Evolutionary conservation across 2,329 filamentous ascomycete genomes (phyloP).

Genomic region (Calonectria honghensis): DNA sequence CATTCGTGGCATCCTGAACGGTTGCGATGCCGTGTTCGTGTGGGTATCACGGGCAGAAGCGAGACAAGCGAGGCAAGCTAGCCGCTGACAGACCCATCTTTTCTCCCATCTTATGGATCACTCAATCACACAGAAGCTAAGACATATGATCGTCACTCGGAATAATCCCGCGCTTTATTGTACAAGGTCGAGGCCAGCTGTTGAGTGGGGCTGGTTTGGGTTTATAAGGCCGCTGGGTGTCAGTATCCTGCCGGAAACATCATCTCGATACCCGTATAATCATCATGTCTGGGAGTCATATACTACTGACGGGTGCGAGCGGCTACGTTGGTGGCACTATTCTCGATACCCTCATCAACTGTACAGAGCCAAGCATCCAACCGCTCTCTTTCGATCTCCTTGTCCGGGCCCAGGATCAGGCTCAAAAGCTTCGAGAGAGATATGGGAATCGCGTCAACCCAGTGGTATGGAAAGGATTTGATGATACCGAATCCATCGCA

Average conservation of each 20-base stretch:
- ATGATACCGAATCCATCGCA: slow-evolving; percentile 21
- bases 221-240: background rate
- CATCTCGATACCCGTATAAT: background rate
- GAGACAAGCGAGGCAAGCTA: background rate
- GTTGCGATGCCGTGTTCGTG: background rate
- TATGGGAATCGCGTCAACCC: slow-evolving; percentile 35
- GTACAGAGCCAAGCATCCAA: slow-evolving; percentile 1
- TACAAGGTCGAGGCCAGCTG: background rate
- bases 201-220: background rate
- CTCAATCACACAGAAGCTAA: background rate
- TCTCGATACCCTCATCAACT: slow-evolving; percentile 25
- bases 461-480: slow-evolving; percentile 28
- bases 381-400: slow-evolving; percentile 26
- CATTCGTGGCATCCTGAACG: background rate
- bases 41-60: background rate
- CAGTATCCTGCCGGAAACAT: background rate
- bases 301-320: slow-evolving; percentile 32
- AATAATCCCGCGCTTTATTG: background rate
- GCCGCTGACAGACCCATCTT: background rate
- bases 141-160: background rate
- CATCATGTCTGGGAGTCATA: slow-evolving; percentile 11
- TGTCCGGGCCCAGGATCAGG: slow-evolving; percentile 3
- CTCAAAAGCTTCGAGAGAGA: slow-evolving; percentile 7
- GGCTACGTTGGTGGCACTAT: slow-evolving; percentile 37
- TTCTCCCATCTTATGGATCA: background rate